A percentile compares a stretch with the other conserved stretches of the same genome.
These are phyloP conservation scores for Stropharia rugosoannulata DNA, from an alignment of 768 basidiomycete species.

Conservation along the genomic window DNA sequence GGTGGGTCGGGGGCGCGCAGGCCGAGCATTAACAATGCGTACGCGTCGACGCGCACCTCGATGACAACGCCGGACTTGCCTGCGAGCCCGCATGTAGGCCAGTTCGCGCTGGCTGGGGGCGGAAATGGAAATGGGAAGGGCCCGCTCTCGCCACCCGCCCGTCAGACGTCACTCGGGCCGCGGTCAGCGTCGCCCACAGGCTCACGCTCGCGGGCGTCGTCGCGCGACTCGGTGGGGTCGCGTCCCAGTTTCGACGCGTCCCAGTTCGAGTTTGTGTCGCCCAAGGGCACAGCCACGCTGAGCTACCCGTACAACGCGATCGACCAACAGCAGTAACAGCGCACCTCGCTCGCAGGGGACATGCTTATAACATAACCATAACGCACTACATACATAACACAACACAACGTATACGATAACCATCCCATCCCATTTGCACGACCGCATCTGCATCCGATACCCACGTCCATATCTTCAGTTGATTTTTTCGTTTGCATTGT, in stretches of 20 bases:
- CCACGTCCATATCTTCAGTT: slow-evolving; percentile 10
- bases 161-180: slow-evolving; percentile 19
- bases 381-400: too few relatives aligned
- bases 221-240: slow-evolving; percentile 39
- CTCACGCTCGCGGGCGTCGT: slow-evolving; percentile 40
- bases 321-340: slow-evolving; percentile 34
- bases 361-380: too few relatives aligned
- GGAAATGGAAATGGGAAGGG: too few relatives aligned
- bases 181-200: slow-evolving; percentile 28
- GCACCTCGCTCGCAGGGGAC: too few relatives aligned
- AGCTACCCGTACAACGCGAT: slow-evolving; percentile 58
- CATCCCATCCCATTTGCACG: background rate
- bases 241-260: slow-evolving; percentile 60
- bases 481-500: slow-evolving; percentile 13
- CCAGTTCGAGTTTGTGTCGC: slow-evolving; percentile 66
- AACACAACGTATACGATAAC: too few relatives aligned
- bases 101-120: slow-evolving; percentile 23
- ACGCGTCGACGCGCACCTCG: slow-evolving; percentile 36
- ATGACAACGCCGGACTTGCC: slow-evolving; percentile 48
- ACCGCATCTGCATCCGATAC: background rate
- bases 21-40: slow-evolving; percentile 44
- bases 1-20: slow-evolving; percentile 29
- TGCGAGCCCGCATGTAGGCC: slow-evolving; percentile 59
- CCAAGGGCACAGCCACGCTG: slow-evolving; percentile 41
- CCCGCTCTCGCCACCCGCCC: slow-evolving; percentile 25